Evolutionary conservation across 2,329 filamentous ascomycete species (phyloP), one percentile per base, ranked within the genome.

Genomic region (Venturia oleaginea): DNA sequence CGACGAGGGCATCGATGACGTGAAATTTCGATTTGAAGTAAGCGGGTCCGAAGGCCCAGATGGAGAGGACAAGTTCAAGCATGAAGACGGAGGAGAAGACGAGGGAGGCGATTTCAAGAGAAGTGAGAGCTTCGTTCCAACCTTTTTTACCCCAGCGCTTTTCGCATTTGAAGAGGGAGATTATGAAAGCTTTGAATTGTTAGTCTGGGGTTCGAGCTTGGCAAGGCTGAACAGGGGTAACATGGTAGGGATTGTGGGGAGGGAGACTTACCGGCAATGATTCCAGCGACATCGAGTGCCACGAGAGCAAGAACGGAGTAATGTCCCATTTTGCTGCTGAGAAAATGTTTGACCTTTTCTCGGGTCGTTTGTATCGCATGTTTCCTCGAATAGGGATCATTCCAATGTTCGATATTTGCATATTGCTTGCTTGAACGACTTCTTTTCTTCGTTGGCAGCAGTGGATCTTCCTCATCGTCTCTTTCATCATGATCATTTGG

Each of bases 61-160:
- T 72, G 37, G 80, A 83, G 2, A 82, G 74, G 11, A 81, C 64
- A 72, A 90, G 73, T 74, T 90, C 88, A 0, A 80, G 68, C 77
- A 90, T 79, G 71, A 90, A 90, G 34, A 89, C 70, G 68, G 80
- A 83, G 64, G 84, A 87, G 70, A 89, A 85, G 2, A 83, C 76
- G 55, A 89, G 73, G 6, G 84, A 82, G 40, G 82, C 74, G 2
- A 79, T 75, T 15, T 80, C 80, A 48, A 89, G 74, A 0, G 71
- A 77, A 11, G 78, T 71, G 30, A 77, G 70, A 2, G 76, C 75
- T 59, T 72, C 69, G 59, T 73, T 69, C 73, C 75, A 77, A 37
- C 62, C 62, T 64, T 69, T 67, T 42, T 69, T 60, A 38, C 68
- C 61, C 68, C 72, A 66, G 51, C 71, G 66, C 64, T 72, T 68